Conservation (phyloP, 2,329 filamentous ascomycete genomes). For the Fusarium abutilonis region DNA sequence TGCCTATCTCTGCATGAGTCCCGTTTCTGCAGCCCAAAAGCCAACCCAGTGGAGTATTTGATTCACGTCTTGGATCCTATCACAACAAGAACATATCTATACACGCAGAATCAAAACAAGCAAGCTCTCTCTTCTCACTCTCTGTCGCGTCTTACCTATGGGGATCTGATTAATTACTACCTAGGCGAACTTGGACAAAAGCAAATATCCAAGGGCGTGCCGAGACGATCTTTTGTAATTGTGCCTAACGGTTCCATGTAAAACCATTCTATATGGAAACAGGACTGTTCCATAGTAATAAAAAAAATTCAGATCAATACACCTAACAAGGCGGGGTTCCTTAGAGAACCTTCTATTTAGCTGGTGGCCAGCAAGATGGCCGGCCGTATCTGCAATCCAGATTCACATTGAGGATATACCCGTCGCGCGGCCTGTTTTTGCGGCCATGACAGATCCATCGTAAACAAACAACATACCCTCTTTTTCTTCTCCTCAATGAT, state of each 20-base stretch:
- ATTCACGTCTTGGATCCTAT: conserved; percentile 30
- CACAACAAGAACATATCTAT: conserved; percentile 15
- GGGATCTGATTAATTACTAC: conserved; percentile 1
- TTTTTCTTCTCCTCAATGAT: neutral
- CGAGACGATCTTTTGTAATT: conserved; percentile 10
- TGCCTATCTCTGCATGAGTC: conserved; percentile 30
- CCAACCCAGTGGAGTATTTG: conserved; percentile 35
- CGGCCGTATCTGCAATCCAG: conserved; percentile 33
- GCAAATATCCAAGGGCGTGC: conserved; percentile 1
- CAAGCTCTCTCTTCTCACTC: neutral
- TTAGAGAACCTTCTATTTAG: conserved; percentile 23
- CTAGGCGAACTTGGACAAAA: conserved; percentile 8
- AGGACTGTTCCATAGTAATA: neutral
- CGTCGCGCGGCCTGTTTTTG: conserved; percentile 38
- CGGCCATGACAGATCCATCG: conserved; percentile 40
- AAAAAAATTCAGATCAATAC: conserved; percentile 23
- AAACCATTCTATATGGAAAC: conserved; percentile 39
- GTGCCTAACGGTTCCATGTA: conserved; percentile 15
- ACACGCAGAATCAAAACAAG: conserved; percentile 15
- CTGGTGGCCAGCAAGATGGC: conserved; percentile 13
- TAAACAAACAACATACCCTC: conserved; percentile 36
- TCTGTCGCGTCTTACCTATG: neutral
- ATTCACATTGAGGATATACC: conserved; percentile 41
- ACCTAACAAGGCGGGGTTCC: conserved; percentile 23
- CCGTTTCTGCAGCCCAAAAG: conserved; percentile 39